phyloP scores from a whole-genome alignment of 371 early-diverging fungal species.

The Actinomucor elegans region DNA sequence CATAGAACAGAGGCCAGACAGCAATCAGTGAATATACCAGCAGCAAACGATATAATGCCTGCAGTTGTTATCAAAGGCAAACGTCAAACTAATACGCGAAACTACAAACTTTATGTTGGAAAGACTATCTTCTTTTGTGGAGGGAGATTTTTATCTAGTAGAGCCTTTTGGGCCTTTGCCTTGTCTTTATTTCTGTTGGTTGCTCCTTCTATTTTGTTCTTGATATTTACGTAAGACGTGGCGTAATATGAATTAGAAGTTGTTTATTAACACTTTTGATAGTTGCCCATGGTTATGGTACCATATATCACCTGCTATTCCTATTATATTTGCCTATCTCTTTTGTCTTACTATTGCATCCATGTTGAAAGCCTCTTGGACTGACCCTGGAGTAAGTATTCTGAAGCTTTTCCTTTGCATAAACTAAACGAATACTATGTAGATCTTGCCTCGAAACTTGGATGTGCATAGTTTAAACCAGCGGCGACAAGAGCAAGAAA shows the following conservation, averaged over 20 bases:
- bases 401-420: neutral
- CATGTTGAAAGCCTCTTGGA: constrained; percentile 83
- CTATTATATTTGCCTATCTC: constrained; percentile 72
- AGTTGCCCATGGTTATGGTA: constrained; percentile 73
- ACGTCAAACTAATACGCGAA: constrained; percentile 9
- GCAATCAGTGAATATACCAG: neutral
- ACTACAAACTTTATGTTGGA: constrained; percentile 44
- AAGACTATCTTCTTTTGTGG: constrained; percentile 62
- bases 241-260: neutral
- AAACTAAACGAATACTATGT: no score
- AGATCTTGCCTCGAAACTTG: constrained; percentile 74
- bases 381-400: constrained; percentile 81
- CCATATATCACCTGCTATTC: constrained; percentile 61
- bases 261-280: neutral
- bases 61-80: constrained; percentile 1
- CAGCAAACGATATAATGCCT: neutral
- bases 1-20: neutral
- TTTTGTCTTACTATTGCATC: constrained; percentile 65
- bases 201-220: constrained; percentile 67
- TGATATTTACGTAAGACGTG: constrained; percentile 64
- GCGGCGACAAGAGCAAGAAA: neutral
- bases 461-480: constrained; percentile 28
- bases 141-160: constrained; percentile 73
- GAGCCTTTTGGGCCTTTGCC: constrained; percentile 66
- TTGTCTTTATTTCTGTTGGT: constrained; percentile 65